A percentile compares a stretch with the other conserved stretches of the same genome.
Evolutionary conservation across 306 rosid species (phyloP).

Genomic region (Lathyrus aphaca): DNA sequence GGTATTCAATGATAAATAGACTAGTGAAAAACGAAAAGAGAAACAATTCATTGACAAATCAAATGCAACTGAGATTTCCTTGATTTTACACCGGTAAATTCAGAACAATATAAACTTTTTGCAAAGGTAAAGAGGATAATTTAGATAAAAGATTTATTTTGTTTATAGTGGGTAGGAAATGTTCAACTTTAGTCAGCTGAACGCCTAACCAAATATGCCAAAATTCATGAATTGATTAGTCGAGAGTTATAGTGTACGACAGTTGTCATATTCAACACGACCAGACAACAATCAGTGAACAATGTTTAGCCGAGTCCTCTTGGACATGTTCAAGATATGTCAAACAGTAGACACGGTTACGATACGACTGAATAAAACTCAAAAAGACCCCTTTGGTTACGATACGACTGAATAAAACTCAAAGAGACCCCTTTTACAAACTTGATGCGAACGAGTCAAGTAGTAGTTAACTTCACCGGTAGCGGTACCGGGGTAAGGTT

Average conservation of each 20-base stretch:
- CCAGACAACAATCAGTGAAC: not conserved
- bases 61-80: too few species aligned
- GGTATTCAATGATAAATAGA: too few species aligned
- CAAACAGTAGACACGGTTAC: not conserved
- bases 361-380: constrained; percentile 1
- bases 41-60: too few species aligned
- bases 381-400: constrained; percentile 9
- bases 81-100: too few species aligned
- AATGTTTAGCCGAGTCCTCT: not conserved
- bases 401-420: constrained; percentile 7
- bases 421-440: constrained; percentile 13
- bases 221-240: not conserved
- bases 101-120: too few species aligned
- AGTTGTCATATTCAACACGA: not conserved
- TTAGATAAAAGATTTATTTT: too few species aligned
- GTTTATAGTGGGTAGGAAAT: too few species aligned
- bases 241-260: not conserved
- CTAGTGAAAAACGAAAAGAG: too few species aligned
- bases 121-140: too few species aligned
- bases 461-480: constrained; percentile 12
- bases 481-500: not conserved
- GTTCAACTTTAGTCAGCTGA: too few species aligned
- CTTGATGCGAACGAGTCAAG: constrained; percentile 6
- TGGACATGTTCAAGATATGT: not conserved
- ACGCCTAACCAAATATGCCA: not conserved